These are phyloP conservation scores for Metschnikowia hibisci DNA, from an alignment of 805 yeast species.

Conservation along the genomic window DNA sequence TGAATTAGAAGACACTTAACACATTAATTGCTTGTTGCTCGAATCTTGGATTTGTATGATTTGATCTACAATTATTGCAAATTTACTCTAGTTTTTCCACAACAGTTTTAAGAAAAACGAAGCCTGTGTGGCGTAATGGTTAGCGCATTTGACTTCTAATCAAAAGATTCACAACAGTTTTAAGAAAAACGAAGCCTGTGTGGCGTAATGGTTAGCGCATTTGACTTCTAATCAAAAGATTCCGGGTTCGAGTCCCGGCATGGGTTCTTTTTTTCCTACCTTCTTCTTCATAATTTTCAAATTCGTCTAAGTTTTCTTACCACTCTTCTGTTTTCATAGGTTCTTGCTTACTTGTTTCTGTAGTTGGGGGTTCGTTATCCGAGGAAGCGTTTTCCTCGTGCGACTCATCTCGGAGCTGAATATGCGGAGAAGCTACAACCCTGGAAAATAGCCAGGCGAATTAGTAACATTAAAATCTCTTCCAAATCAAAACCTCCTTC, in stretches of 20 bases:
- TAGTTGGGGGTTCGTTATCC: no score
- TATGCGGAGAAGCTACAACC: slow-evolving; percentile 1
- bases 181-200: slow-evolving; percentile 13
- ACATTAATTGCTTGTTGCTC: no score
- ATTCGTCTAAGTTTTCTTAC: background rate
- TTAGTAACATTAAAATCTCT: no score
- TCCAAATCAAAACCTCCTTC: no score
- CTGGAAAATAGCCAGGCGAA: background rate
- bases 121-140: slow-evolving; percentile 24
- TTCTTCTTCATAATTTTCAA: background rate
- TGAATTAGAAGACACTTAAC: no score
- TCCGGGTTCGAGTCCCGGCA: slow-evolving; percentile 25
- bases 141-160: slow-evolving; percentile 24
- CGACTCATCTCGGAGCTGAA: slow-evolving; percentile 1
- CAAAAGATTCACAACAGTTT: slow-evolving; percentile 18
- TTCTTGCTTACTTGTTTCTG: no score
- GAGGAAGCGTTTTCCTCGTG: slow-evolving; percentile 2
- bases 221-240: slow-evolving; percentile 24
- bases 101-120: background rate
- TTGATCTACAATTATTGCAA: no score
- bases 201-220: slow-evolving; percentile 25
- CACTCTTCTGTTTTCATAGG: no score
- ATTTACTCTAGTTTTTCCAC: no score
- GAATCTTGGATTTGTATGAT: no score
- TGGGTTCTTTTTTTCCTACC: slow-evolving; percentile 13